These are phyloP conservation scores for Exutisphaerella laricina DNA, from an alignment of 2,329 filamentous ascomycete genomes.

Conservation along the genomic window DNA sequence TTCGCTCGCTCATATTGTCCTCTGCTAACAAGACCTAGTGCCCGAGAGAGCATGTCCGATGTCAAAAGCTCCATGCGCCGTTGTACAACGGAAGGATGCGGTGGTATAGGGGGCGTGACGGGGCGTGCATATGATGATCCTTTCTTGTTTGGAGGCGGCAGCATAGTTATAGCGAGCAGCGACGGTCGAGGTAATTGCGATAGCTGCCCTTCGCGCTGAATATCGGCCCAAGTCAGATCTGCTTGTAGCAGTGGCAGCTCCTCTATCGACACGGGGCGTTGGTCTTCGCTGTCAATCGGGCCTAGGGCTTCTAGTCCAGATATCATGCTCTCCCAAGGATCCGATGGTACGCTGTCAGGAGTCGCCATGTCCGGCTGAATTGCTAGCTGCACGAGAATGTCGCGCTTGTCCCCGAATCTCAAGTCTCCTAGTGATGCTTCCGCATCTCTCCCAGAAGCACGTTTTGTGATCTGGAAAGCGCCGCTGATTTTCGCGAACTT, in stretches of 20 bases:
- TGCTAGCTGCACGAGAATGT: conserved; percentile 88
- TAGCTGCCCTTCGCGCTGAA: conserved; percentile 79
- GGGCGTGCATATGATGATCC: conserved; percentile 33
- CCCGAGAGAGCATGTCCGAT: conserved; percentile 93
- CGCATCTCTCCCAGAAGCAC: conserved; percentile 87
- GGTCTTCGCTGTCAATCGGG: conserved; percentile 77
- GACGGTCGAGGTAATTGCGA: conserved; percentile 85
- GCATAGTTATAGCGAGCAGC: conserved; percentile 89
- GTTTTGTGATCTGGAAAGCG: conserved; percentile 91
- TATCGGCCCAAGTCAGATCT: conserved; percentile 87
- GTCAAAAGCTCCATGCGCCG: conserved; percentile 95
- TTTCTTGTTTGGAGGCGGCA: conserved; percentile 52
- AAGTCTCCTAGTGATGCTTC: conserved; percentile 89
- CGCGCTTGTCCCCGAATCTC: conserved; percentile 89
- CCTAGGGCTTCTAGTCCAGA: conserved; percentile 91
- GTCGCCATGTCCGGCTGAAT: conserved; percentile 79
- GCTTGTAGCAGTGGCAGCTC: conserved; percentile 94
- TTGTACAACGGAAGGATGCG: conserved; percentile 91
- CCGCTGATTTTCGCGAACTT: conserved; percentile 99
- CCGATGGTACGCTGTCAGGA: conserved; percentile 81
- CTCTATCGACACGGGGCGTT: conserved; percentile 77
- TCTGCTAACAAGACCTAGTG: conserved; percentile 81
- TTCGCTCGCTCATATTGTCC: conserved; percentile 92
- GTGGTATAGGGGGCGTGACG: conserved; percentile 75
- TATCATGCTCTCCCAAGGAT: conserved; percentile 95